These are phyloP conservation scores for Boletus coccyginus DNA, from an alignment of 768 basidiomycete genomes.

Conservation along the genomic window DNA sequence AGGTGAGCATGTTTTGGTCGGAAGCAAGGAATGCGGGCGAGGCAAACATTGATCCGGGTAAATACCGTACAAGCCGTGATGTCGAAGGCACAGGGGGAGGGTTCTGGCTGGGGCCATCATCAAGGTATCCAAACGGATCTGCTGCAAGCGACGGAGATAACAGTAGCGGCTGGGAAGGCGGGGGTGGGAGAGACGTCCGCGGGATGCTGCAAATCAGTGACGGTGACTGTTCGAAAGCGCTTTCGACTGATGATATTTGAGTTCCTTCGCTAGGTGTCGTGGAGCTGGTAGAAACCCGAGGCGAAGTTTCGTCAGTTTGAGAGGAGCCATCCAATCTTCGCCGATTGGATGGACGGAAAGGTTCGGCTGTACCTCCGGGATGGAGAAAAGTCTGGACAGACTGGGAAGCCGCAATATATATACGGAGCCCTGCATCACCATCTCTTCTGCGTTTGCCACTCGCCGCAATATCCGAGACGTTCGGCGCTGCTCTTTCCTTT, in stretches of 20 bases:
- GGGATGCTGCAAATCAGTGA: background rate
- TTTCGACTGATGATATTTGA: background rate
- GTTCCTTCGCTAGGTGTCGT: background rate
- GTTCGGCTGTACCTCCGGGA: conserved; percentile 6
- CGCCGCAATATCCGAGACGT: conserved; percentile 9
- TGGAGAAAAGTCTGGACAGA: conserved; percentile 51
- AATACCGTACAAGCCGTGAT: conserved; percentile 19
- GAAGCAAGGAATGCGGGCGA: conserved; percentile 33
- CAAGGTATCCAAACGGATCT: conserved; percentile 64
- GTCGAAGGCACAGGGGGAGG: conserved; percentile 22
- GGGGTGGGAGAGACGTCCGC: conserved; percentile 2
- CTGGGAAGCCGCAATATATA: conserved; percentile 55
- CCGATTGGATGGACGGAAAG: conserved; percentile 20
- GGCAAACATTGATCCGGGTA: conserved; percentile 35
- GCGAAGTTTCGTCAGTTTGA: background rate
- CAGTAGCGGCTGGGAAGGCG: background rate
- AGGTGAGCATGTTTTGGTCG: conserved; percentile 41
- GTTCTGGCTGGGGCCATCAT: conserved; percentile 33
- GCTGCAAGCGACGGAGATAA: conserved; percentile 24
- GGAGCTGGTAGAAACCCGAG: background rate
- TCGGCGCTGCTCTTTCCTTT: conserved; percentile 35
- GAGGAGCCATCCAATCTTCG: conserved; percentile 15
- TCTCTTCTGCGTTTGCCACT: conserved; percentile 55
- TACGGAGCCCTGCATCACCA: conserved; percentile 49
- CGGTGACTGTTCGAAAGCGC: background rate